Evolutionary conservation across 352 stramenopile species (phyloP).

Genomic region (Blastocystis sp.): DNA sequence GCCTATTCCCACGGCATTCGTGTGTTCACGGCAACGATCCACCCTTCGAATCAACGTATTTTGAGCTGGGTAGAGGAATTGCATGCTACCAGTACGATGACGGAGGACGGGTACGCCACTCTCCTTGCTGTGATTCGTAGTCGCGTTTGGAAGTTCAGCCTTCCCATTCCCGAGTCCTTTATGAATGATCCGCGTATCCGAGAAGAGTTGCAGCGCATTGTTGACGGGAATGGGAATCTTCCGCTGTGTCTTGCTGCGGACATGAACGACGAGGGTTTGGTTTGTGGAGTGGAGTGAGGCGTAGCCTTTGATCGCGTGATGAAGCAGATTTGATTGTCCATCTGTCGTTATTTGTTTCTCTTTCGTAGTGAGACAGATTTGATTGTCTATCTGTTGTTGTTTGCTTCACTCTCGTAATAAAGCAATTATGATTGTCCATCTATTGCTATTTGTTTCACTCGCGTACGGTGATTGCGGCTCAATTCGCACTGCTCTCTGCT

Average conservation of each 20-base stretch:
- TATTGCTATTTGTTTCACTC: too few relatives aligned
- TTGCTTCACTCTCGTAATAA: too few relatives aligned
- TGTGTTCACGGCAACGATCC: slow-evolving; percentile 38
- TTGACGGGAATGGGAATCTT: slow-evolving; percentile 42
- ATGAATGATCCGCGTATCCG: slow-evolving; percentile 13
- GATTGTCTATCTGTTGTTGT: too few relatives aligned
- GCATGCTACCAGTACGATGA: background rate
- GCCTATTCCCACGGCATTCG: slow-evolving; percentile 45
- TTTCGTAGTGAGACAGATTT: too few relatives aligned
- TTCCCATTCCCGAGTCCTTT: slow-evolving; percentile 57
- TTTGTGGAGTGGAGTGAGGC: background rate
- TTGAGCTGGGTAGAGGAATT: slow-evolving; percentile 59
- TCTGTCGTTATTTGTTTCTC: too few relatives aligned
- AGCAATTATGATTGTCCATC: too few relatives aligned
- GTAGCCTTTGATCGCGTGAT: slow-evolving; percentile 46
- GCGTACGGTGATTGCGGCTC: too few relatives aligned
- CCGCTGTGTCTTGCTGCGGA: slow-evolving; percentile 40
- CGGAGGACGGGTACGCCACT: slow-evolving; percentile 41
- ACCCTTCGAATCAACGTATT: slow-evolving; percentile 62
- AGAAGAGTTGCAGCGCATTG: slow-evolving; percentile 45
- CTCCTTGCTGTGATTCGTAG: background rate
- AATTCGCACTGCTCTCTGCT: too few relatives aligned
- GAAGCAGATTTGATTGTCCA: background rate
- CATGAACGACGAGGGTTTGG: slow-evolving; percentile 58
- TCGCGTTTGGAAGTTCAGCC: slow-evolving; percentile 42